Evolutionary conservation across 1,284 basidiomycete species (phyloP).

Genomic region (Hemileia vastatrix): DNA sequence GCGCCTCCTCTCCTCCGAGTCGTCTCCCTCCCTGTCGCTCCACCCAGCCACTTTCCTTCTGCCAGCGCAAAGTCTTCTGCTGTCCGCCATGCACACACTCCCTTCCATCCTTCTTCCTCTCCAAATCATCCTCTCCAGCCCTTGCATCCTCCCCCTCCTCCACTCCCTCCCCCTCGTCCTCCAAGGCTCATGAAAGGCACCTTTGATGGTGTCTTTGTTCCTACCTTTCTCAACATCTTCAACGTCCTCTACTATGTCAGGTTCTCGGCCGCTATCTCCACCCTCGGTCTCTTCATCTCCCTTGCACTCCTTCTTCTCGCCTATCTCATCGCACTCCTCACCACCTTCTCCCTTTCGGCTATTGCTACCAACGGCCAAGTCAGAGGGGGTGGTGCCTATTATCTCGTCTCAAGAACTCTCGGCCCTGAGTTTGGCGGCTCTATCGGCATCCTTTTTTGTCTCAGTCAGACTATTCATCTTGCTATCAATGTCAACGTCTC

Average conservation of each 20-base stretch:
- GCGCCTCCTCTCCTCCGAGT: no score
- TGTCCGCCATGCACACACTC: no score
- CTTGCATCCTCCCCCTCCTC: background rate
- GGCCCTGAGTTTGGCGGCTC: slow-evolving; percentile 22
- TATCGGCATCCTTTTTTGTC: slow-evolving; percentile 18
- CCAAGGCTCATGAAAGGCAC: slow-evolving; percentile 1
- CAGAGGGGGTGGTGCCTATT: slow-evolving; percentile 19
- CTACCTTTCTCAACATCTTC: slow-evolving; percentile 21
- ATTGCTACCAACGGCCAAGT: slow-evolving; percentile 23
- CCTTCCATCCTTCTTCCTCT: background rate
- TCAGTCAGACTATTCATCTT: slow-evolving; percentile 15
- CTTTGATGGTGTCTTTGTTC: slow-evolving; percentile 19
- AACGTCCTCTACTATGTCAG: slow-evolving; percentile 20
- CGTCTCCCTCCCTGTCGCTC: no score
- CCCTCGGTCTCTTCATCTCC: slow-evolving; percentile 5
- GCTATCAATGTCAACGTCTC: slow-evolving; percentile 14
- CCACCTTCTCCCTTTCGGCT: slow-evolving; percentile 19
- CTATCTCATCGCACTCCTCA: slow-evolving; percentile 14
- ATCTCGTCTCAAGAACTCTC: slow-evolving; percentile 16
- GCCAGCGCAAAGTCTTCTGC: no score
- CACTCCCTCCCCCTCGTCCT: background rate
- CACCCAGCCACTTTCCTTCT: no score
- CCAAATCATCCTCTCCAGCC: background rate
- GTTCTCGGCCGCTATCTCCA: slow-evolving; percentile 11
- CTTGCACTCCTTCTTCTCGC: slow-evolving; percentile 3